Base-by-base conservation (phyloP, 148 eudicot genomes). In the Silene latifolia region DNA sequence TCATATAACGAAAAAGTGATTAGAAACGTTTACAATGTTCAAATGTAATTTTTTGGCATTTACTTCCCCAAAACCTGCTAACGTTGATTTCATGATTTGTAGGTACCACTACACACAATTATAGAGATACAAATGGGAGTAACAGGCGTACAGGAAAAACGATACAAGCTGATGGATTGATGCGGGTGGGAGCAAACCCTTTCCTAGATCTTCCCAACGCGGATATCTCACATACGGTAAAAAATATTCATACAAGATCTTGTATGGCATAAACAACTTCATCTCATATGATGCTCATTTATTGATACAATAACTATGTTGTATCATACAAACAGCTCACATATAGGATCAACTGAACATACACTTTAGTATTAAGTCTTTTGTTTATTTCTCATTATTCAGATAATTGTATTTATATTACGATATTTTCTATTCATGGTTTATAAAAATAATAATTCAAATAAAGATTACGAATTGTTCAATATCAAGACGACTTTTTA, bases 41-140 rank as follows among this genome's bases (percentile, higher is more conserved):
- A 7, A 7, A 39, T 7, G 44, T 39, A 39, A 39, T 39, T 39
- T 39, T 6, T 7, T 35, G 42, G 42, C 42, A 35, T 39, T 39
- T 8, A 39, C 56, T 48, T 51, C 56, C 19, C 6, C 12, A 53
- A 25, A 70, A 51, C 73, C 2, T 71, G 63, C 69, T 76, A 73
- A 78, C 24, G 68, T 20, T 11, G 7, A 42, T 60, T 24, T 1
- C 27, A 23, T 56, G 24, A 74, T 79, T 69, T 85, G 74, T 87
- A 95, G 98, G 80, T 95, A 83, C 99, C 99, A n/a, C 93, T 95
- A 53, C 99, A 95, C 81, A 95, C 99, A 63, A 95, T 92, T 54
- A 92, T 95, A 79, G 99, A 95, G 88, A 95, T 95, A 80, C 96
- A 90, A 78, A 95, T 92, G 99, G 99, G 99, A 62, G 99, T 95